Conservation (phyloP, 1,284 basidiomycete genomes). For the Rhodotorula sp. region DNA sequence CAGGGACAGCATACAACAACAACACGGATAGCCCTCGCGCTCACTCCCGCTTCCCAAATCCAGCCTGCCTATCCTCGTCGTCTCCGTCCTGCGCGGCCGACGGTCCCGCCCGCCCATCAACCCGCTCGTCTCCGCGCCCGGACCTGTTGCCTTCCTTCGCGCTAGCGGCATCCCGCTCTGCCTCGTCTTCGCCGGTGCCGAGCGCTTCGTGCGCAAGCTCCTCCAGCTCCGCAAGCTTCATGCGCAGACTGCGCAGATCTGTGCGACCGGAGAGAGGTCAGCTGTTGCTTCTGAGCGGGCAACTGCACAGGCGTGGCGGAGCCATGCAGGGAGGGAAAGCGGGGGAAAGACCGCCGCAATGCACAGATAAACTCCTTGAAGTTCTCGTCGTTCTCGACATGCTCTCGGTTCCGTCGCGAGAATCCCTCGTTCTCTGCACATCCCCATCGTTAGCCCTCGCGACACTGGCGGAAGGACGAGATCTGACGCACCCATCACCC, state of each 20-base stretch:
- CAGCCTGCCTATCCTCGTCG: background rate
- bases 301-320: no score
- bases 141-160: no score
- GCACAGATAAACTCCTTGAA: slow-evolving; percentile 33
- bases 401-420: slow-evolving; percentile 10
- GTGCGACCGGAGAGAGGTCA: background rate
- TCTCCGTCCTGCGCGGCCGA: no score
- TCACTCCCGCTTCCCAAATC: no score
- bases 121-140: background rate
- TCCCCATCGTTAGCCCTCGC: no score
- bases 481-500: slow-evolving; percentile 17
- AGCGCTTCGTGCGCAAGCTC: background rate
- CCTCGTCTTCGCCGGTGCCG: background rate
- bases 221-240: slow-evolving; percentile 13
- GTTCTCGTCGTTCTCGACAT: slow-evolving; percentile 20
- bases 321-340: no score
- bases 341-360: background rate
- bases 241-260: slow-evolving; percentile 21
- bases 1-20: background rate
- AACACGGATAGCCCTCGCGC: background rate
- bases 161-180: no score
- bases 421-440: slow-evolving; percentile 22
- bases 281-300: no score
- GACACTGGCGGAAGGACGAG: background rate
- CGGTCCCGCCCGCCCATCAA: background rate